Percentiles rank a stretch among this genome's conserved stretches.
These are phyloP conservation scores for Daldinia caldariorum DNA, from an alignment of 495 filamentous ascomycete species.

Conservation along the genomic window DNA sequence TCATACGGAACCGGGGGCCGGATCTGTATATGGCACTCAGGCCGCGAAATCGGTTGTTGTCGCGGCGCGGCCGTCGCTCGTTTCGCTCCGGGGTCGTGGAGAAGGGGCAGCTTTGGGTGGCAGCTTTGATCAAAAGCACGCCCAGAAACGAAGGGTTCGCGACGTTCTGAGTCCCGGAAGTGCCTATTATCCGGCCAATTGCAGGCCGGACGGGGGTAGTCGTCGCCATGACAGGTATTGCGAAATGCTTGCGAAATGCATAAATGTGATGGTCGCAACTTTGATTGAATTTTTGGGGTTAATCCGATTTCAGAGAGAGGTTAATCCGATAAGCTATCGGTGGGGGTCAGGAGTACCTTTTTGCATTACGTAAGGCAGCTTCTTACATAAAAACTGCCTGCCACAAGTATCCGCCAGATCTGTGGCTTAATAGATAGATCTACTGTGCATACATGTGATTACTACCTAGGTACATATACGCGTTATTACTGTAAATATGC, in stretches of 20 bases:
- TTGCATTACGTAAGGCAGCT: not conserved
- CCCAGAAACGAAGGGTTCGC: conserved; percentile 24
- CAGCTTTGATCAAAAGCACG: conserved; percentile 11
- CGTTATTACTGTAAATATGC: not conserved
- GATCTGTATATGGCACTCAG: conserved; percentile 81
- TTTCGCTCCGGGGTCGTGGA: conserved; percentile 45
- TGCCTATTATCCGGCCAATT: conserved; percentile 48
- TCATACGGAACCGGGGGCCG: conserved; percentile 74
- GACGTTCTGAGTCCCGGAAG: conserved; percentile 24
- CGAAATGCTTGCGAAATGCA: conserved; percentile 9
- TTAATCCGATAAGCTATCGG: conserved; percentile 32
- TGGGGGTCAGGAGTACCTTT: no score
- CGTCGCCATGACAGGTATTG: conserved; percentile 53
- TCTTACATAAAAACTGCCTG: not conserved
- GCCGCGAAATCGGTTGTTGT: conserved; percentile 76
- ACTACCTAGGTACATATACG: not conserved
- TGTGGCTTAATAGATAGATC: conserved; percentile 8
- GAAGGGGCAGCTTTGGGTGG: conserved; percentile 41
- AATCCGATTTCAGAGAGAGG: conserved; percentile 25
- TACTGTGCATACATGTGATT: not conserved
- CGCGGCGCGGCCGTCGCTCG: conserved; percentile 52
- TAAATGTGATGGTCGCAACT: conserved; percentile 7
- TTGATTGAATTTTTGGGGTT: conserved; percentile 44
- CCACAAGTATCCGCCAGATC: not conserved
- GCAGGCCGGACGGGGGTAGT: conserved; percentile 56